These are phyloP conservation scores for Racocetra persica DNA, from an alignment of 371 early-diverging fungal genomes.

Conservation along the genomic window DNA sequence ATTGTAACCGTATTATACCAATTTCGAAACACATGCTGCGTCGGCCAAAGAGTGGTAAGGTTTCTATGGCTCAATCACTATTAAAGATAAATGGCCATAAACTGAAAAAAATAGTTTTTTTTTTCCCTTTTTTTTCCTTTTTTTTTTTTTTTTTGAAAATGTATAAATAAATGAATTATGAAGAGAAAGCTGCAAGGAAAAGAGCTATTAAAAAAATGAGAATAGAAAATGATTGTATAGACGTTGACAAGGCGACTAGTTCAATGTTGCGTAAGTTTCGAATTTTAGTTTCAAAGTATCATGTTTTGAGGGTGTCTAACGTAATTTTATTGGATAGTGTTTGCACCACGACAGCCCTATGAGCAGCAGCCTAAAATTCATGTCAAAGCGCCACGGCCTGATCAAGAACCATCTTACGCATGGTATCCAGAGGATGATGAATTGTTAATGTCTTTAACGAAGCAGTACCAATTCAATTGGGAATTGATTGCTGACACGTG, in stretches of 20 bases:
- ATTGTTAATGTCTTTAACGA: slow-evolving; percentile 7
- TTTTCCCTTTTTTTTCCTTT: too few species aligned
- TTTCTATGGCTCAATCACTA: too few species aligned
- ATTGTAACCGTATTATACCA: slow-evolving; percentile 10
- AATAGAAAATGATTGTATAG: background rate
- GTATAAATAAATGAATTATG: background rate
- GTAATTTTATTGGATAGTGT: slow-evolving; percentile 2
- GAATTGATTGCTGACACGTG: slow-evolving; percentile 20
- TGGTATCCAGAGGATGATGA: slow-evolving; percentile 37
- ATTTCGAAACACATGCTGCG: slow-evolving; percentile 7
- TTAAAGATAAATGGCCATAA: too few species aligned
- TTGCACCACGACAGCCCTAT: background rate
- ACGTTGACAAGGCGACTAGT: background rate
- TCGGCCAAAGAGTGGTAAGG: slow-evolving; percentile 3
- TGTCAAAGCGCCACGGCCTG: background rate
- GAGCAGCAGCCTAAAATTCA: slow-evolving; percentile 4
- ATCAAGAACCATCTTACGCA: background rate
- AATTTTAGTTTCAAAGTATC: too few species aligned
- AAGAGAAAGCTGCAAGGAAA: background rate
- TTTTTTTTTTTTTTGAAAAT: too few species aligned
- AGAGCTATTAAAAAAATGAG: slow-evolving; percentile 1
- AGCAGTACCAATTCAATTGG: slow-evolving; percentile 25
- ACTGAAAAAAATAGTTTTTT: too few species aligned
- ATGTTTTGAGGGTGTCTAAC: background rate
- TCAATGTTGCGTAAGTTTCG: too few species aligned